Percentiles rank a stretch among this genome's conserved stretches.
phyloP scores from a whole-genome alignment of 495 filamentous ascomycete genomes.

The Penicillium turbatum region DNA sequence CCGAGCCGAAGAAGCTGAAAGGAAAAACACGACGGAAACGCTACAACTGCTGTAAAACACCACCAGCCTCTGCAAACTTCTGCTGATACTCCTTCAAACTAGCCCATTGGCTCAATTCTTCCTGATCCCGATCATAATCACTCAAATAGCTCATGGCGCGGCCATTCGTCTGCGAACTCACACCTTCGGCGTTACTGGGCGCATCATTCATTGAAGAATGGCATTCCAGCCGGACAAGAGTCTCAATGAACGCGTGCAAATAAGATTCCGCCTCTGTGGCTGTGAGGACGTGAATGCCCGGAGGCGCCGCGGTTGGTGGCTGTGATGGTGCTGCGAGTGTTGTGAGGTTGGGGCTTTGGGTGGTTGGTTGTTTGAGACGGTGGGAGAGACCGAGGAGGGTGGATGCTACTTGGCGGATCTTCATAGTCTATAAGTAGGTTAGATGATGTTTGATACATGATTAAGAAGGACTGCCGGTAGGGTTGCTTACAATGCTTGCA shows the following conservation, averaged over 20 bases:
- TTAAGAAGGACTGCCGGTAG: neutral
- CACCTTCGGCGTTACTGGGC: conserved; percentile 4
- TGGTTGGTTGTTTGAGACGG: conserved; percentile 7
- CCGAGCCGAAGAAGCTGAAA: neutral
- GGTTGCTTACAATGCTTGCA: conserved; percentile 55
- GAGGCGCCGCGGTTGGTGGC: conserved; percentile 5
- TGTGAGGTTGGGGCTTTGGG: conserved; percentile 11
- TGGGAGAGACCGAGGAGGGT: conserved; percentile 63
- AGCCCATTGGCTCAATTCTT: conserved; percentile 67
- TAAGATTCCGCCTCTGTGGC: conserved; percentile 55
- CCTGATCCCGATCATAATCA: conserved; percentile 61
- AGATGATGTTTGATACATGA: neutral
- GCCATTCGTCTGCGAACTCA: conserved; percentile 28
- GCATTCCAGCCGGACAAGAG: conserved; percentile 65
- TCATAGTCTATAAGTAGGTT: neutral
- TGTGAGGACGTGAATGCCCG: conserved; percentile 34
- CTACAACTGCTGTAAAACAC: conserved; percentile 39
- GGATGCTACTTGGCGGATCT: conserved; percentile 71
- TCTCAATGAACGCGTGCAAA: conserved; percentile 62
- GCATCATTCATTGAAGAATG: conserved; percentile 19
- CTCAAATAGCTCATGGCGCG: conserved; percentile 42
- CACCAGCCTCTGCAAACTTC: conserved; percentile 63
- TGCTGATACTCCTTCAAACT: conserved; percentile 69
- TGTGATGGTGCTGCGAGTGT: conserved; percentile 9
- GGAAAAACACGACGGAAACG: neutral